These are phyloP conservation scores for Lentinula detonsa DNA, from an alignment of 768 basidiomycete species.

Conservation along the genomic window DNA sequence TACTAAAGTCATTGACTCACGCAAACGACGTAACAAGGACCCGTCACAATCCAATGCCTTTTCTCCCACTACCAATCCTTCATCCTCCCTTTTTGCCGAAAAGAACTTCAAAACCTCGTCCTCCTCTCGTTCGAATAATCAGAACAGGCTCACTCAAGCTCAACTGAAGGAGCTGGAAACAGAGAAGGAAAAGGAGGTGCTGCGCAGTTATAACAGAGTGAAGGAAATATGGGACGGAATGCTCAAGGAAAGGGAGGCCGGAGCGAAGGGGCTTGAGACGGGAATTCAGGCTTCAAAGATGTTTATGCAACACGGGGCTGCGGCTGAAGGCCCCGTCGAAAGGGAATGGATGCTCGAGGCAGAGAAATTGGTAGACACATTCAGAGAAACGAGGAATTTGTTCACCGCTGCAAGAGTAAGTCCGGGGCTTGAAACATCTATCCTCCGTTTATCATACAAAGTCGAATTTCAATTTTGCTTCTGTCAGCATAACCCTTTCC, in stretches of 20 bases:
- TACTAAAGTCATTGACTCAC: constrained; percentile 50
- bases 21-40: constrained; percentile 38
- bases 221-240: constrained; percentile 58
- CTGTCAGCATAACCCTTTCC: constrained; percentile 45
- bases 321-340: constrained; percentile 16
- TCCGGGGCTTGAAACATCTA: not conserved
- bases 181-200: constrained; percentile 60
- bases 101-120: constrained; percentile 25
- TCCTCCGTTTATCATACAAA: too few species aligned
- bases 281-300: constrained; percentile 31
- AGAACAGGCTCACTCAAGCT: constrained; percentile 46
- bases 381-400: constrained; percentile 78
- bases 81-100: constrained; percentile 58
- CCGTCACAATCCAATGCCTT: constrained; percentile 9
- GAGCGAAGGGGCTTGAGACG: not conserved
- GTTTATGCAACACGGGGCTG: not conserved
- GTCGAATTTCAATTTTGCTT: not conserved
- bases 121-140: constrained; percentile 16
- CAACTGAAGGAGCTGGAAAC: constrained; percentile 60
- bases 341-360: constrained; percentile 80
- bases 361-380: constrained; percentile 82
- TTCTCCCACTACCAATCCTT: not conserved
- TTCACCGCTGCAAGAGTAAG: constrained; percentile 76
- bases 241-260: constrained; percentile 24
- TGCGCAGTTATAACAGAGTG: constrained; percentile 51